phyloP scores from a whole-genome alignment of 2,329 filamentous ascomycete species.

The Colletotrichum tropicale region DNA sequence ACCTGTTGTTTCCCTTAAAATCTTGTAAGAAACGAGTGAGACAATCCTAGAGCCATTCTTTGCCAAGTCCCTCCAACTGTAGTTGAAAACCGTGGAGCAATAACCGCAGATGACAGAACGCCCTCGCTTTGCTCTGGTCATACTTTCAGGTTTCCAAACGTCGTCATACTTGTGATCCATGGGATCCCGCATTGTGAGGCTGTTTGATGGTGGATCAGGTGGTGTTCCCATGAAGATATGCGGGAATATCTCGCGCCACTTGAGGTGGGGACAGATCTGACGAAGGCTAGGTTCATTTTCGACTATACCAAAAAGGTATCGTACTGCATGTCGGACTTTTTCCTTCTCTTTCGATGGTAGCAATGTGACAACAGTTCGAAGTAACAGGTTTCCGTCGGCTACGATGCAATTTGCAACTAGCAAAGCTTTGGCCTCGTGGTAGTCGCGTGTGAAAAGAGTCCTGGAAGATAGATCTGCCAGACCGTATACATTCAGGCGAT shows the following conservation, averaged over 20 bases:
- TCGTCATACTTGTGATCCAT: neutral
- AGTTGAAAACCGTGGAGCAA: neutral
- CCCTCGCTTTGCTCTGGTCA: neutral
- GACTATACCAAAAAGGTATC: accelerated
- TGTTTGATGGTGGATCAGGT: accelerated
- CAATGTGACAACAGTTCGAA: neutral
- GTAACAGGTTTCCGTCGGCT: accelerated
- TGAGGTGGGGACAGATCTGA: accelerated
- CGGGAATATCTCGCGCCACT: accelerated
- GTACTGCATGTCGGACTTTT: accelerated
- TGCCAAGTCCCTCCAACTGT: neutral
- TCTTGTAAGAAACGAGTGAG: neutral
- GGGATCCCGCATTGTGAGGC: accelerated
- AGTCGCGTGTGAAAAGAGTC: accelerated
- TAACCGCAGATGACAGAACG: neutral
- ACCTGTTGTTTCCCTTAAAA: too few relatives aligned
- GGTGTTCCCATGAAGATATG: accelerated
- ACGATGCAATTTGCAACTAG: accelerated
- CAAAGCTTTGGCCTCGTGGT: accelerated
- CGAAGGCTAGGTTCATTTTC: accelerated
- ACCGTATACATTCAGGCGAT: accelerated
- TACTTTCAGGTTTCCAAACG: accelerated
- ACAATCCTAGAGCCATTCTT: accelerated
- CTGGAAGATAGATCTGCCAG: neutral
- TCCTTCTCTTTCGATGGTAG: accelerated